These are phyloP conservation scores for Coemansia sp. DNA, from an alignment of 192 early-diverging fungal genomes.

Conservation along the genomic window DNA sequence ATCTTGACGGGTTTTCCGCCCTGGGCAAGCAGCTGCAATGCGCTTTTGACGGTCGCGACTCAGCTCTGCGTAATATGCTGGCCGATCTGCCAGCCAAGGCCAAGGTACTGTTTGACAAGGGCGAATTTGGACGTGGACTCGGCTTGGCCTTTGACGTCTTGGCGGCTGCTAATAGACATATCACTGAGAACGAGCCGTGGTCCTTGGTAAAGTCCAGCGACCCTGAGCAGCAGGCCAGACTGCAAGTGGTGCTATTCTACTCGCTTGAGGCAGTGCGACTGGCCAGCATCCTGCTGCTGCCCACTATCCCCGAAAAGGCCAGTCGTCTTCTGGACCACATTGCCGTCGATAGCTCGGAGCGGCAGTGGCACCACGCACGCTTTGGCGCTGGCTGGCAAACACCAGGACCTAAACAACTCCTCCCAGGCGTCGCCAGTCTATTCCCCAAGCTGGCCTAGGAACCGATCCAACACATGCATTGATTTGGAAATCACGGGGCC, in stretches of 20 bases:
- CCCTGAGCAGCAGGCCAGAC: slow-evolving; percentile 25
- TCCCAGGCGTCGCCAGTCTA: slow-evolving; percentile 15
- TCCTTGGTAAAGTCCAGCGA: slow-evolving; percentile 62
- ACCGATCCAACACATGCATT: not conserved
- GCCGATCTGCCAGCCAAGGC: slow-evolving; percentile 20
- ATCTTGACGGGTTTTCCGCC: slow-evolving; percentile 28
- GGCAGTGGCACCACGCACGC: slow-evolving; percentile 61
- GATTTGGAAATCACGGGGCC: not conserved
- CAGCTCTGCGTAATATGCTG: slow-evolving; percentile 8
- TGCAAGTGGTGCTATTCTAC: slow-evolving; percentile 73
- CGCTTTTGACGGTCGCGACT: slow-evolving; percentile 5
- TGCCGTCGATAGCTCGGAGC: slow-evolving; percentile 59
- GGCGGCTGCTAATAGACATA: slow-evolving; percentile 72
- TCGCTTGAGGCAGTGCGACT: slow-evolving; percentile 77
- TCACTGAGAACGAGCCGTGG: slow-evolving; percentile 81
- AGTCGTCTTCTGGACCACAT: slow-evolving; percentile 68
- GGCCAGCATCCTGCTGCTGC: slow-evolving; percentile 75
- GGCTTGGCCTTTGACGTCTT: slow-evolving; percentile 66
- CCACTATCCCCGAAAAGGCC: slow-evolving; percentile 85
- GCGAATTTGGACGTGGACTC: slow-evolving; percentile 68
- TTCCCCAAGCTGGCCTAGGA: slow-evolving; percentile 43
- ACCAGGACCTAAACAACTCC: not conserved
- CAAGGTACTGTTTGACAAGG: slow-evolving; percentile 55
- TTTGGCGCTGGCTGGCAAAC: slow-evolving; percentile 67
- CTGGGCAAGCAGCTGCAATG: slow-evolving; percentile 16